Conservation (phyloP, 768 basidiomycete species). For the Infundibulicybe gibba region DNA sequence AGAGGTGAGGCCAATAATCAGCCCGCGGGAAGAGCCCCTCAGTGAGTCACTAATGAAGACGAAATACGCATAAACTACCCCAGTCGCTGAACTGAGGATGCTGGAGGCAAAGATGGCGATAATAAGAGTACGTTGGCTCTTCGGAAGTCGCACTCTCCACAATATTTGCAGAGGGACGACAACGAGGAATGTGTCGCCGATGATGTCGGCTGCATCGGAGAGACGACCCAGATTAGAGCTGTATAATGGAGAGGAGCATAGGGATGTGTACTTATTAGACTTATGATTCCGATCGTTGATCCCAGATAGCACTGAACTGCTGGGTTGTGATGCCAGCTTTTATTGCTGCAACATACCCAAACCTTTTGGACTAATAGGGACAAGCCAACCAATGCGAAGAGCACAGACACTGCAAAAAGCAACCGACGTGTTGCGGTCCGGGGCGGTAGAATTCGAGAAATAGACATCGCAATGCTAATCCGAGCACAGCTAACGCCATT, state of each 20-base stretch:
- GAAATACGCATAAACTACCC: slow-evolving; percentile 13
- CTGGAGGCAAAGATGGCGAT: slow-evolving; percentile 18
- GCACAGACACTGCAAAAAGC: neutral
- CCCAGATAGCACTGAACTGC: slow-evolving; percentile 2
- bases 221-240: neutral
- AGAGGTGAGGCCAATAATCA: slow-evolving; percentile 3
- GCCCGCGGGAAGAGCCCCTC: neutral
- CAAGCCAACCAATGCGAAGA: slow-evolving; percentile 4
- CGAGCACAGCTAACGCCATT: slow-evolving; percentile 9
- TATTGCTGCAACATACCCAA: slow-evolving; percentile 4
- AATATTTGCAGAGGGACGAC: slow-evolving; percentile 18
- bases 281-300: slow-evolving; percentile 1
- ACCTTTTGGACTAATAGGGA: slow-evolving; percentile 9
- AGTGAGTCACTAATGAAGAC: slow-evolving; percentile 8
- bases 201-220: slow-evolving; percentile 11
- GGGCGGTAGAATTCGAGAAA: slow-evolving; percentile 8
- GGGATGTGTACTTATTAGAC: slow-evolving; percentile 4
- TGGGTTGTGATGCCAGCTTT: neutral
- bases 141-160: slow-evolving; percentile 13
- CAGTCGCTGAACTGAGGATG: slow-evolving; percentile 12
- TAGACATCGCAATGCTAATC: slow-evolving; percentile 12
- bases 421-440: slow-evolving; percentile 1
- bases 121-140: slow-evolving; percentile 14
- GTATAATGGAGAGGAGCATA: neutral
- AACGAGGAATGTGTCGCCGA: slow-evolving; percentile 19